Percentiles rank a stretch among this genome's conserved stretches.
phyloP scores from a whole-genome alignment of 2,329 filamentous ascomycete genomes.

The Aureobasidium sp. region DNA sequence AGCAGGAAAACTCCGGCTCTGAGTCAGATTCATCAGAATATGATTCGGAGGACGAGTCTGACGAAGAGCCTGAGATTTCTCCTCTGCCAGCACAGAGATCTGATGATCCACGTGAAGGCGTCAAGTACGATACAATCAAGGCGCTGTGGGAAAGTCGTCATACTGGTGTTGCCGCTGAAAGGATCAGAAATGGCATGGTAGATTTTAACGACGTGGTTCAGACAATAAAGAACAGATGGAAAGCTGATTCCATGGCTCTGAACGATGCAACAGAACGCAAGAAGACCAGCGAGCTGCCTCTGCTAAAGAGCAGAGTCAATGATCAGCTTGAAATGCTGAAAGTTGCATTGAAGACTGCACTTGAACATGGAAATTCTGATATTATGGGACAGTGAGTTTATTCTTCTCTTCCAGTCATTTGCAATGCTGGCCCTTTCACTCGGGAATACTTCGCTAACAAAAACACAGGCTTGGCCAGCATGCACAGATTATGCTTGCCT shows the following conservation, averaged over 20 bases:
- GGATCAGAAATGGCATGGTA: slow-evolving; percentile 49
- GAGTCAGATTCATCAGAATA: slow-evolving; percentile 18
- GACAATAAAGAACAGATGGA: slow-evolving; percentile 55
- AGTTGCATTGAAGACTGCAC: slow-evolving; percentile 39
- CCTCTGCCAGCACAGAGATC: slow-evolving; percentile 49
- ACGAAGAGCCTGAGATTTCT: slow-evolving; percentile 44
- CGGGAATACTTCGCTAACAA: background rate
- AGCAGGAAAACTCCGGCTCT: slow-evolving; percentile 13
- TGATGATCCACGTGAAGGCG: slow-evolving; percentile 45
- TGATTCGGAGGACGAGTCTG: slow-evolving; percentile 35
- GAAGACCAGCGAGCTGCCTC: slow-evolving; percentile 45
- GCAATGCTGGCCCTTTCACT: no score
- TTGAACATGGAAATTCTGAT: slow-evolving; percentile 42
- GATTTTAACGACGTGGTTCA: slow-evolving; percentile 55
- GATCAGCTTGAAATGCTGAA: slow-evolving; percentile 53
- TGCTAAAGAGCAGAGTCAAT: slow-evolving; percentile 51
- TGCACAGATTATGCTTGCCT: slow-evolving; percentile 37
- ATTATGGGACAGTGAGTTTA: slow-evolving; percentile 38
- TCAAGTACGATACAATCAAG: slow-evolving; percentile 54
- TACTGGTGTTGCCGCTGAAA: slow-evolving; percentile 42
- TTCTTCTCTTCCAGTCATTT: background rate
- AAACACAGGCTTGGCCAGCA: slow-evolving; percentile 26
- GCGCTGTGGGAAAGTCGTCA: slow-evolving; percentile 54
- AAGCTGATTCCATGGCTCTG: slow-evolving; percentile 49
- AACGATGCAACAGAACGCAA: slow-evolving; percentile 53